Evolutionary conservation across 805 yeast species (phyloP), one percentile per base, ranked within the genome.

Genomic region (Starmerella gropengiesseri): DNA sequence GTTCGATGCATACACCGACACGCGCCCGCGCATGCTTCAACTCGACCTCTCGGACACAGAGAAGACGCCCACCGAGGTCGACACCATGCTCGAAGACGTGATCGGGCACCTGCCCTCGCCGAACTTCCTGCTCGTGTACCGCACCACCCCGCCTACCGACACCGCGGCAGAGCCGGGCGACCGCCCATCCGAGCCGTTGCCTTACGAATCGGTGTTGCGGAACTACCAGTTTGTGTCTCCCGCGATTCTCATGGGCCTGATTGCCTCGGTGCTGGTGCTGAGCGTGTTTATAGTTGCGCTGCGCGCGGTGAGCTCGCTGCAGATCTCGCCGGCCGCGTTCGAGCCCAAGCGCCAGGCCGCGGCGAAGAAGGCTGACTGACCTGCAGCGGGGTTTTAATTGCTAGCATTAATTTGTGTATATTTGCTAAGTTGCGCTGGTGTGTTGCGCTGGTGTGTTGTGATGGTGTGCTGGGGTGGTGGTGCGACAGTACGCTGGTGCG

Each of bases 241-340:
- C 13, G 96, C 94, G 17, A 67, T 89, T 46, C 75, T 83, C 64
- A 80, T 81, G 77, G 71, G 80, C 43, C 62, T 80, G 46, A 61
- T 87, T 32, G 85, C 84, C 14, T 68, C 84, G 3, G 59, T 71
- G 11, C 60, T 83, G 48, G 65, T 86, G 50, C 44, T 83, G 17
- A 62, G 62, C 27, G 63, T 47, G 14, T 35, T 49, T 31, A 8
- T 39, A 18, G 27, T 49, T 19, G 52, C 45, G n/a, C 25, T 49
- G 18, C 16, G 27, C 7, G 37, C 51, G 14, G 52, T 49, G 20
- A 17, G 13, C 30, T 41, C 48, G 16, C 35, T 49, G 35, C 46
- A 49, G 33, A 49, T 49, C 37, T 44, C 47, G 20, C 5, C 23
- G n/a, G 52, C 52, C 8, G 52, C 52, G 7, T 49, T 49, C 38